Conservation (phyloP, 768 basidiomycete species). For the Boletellus emodensis region DNA sequence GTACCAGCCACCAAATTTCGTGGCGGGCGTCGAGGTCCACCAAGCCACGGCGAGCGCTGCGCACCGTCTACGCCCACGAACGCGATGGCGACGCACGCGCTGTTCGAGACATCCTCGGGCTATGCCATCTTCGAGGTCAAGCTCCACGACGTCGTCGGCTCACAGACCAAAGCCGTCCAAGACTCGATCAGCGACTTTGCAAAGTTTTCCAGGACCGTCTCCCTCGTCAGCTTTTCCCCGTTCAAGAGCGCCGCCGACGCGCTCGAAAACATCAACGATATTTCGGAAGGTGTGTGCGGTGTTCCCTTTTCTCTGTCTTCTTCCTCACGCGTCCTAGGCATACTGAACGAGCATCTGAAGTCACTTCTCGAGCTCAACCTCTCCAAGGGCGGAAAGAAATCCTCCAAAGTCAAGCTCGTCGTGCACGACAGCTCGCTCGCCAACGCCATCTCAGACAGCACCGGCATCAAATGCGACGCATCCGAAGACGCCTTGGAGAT, state of each 20-base stretch:
- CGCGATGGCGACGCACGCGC: slow-evolving; percentile 73
- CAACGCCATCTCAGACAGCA: slow-evolving; percentile 67
- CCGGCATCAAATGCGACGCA: slow-evolving; percentile 73
- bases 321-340: slow-evolving; percentile 45
- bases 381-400: slow-evolving; percentile 62
- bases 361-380: slow-evolving; percentile 86
- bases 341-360: slow-evolving; percentile 79
- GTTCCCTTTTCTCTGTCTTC: not conserved
- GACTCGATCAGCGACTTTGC: slow-evolving; percentile 81
- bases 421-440: slow-evolving; percentile 76
- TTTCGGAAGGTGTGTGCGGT: slow-evolving; percentile 78
- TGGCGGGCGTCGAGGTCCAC: slow-evolving; percentile 21
- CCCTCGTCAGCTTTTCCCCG: slow-evolving; percentile 84
- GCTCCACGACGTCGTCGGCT: slow-evolving; percentile 82
- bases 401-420: slow-evolving; percentile 65
- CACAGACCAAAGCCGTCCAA: slow-evolving; percentile 62
- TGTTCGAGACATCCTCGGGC: slow-evolving; percentile 92
- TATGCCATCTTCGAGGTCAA: slow-evolving; percentile 91
- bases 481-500: slow-evolving; percentile 80
- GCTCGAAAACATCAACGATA: slow-evolving; percentile 91
- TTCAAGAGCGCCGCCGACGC: slow-evolving; percentile 94
- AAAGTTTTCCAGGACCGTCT: slow-evolving; percentile 91
- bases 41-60: slow-evolving; percentile 18
- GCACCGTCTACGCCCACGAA: slow-evolving; percentile 25
- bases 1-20: slow-evolving; percentile 20